Evolutionary conservation across 2,329 filamentous ascomycete species (phyloP).

Genomic region (Ilyonectria mors-panacis): DNA sequence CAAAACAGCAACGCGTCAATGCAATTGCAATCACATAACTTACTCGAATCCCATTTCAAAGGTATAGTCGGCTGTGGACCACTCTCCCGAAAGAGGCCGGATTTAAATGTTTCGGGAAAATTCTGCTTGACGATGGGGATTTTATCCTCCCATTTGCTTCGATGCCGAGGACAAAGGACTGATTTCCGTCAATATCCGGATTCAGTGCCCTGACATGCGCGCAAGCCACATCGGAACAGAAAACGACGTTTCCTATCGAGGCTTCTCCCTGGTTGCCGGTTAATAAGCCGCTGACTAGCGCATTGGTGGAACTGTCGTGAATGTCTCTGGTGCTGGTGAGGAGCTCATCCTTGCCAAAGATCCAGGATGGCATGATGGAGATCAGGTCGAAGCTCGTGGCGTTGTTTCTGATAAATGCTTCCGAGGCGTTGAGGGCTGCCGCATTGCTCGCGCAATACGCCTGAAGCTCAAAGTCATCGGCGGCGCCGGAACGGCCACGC

Average conservation of each 20-base stretch:
- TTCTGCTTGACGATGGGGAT: conserved; percentile 19
- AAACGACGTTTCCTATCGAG: conserved; percentile 5
- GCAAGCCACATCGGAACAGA: conserved; percentile 15
- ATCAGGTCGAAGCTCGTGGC: conserved; percentile 17
- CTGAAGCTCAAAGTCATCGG: conserved; percentile 8
- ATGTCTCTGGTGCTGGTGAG: not conserved
- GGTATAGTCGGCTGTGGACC: not conserved
- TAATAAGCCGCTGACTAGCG: conserved; percentile 1
- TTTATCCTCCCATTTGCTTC: conserved; percentile 13
- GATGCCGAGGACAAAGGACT: conserved; percentile 12
- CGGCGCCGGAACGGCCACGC: not conserved
- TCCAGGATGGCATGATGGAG: conserved; percentile 20
- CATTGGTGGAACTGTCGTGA: conserved; percentile 2
- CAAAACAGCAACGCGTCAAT: not conserved
- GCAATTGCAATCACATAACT: not conserved
- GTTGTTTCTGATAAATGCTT: conserved; percentile 3
- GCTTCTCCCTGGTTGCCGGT: not conserved
- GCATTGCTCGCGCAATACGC: conserved; percentile 17
- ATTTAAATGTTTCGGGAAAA: conserved; percentile 15
- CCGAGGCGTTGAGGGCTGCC: conserved; percentile 10
- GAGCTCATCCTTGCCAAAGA: conserved; percentile 20
- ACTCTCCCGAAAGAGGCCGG: conserved; percentile 12
- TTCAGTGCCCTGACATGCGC: conserved; percentile 16
- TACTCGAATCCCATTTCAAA: conserved; percentile 10
- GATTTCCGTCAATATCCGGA: conserved; percentile 8